phyloP scores from a whole-genome alignment of 2,329 filamentous ascomycete genomes.

The Hymenoscyphus infarciens region DNA sequence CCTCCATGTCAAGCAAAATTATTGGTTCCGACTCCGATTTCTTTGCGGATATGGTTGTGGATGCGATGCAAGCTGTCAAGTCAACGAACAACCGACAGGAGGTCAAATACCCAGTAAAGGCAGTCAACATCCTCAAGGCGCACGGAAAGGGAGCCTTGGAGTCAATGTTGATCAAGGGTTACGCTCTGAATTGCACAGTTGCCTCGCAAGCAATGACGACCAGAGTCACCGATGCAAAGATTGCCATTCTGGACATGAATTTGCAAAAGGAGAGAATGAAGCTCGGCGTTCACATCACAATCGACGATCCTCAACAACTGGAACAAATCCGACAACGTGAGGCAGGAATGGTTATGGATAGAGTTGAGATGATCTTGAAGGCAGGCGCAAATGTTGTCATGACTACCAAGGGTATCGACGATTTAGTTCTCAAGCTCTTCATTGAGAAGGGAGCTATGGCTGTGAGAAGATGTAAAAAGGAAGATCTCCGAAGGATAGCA shows the following conservation, averaged over 20 bases:
- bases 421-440: constrained; percentile 90
- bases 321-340: constrained; percentile 96
- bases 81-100: constrained; percentile 86
- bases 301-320: constrained; percentile 94
- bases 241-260: constrained; percentile 96
- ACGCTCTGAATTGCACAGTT: constrained; percentile 97
- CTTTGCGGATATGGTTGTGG: constrained; percentile 95
- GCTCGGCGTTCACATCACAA: constrained; percentile 94
- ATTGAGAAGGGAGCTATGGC: constrained; percentile 94
- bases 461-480: constrained; percentile 95
- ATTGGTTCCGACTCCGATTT: constrained; percentile 95
- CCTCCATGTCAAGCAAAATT: constrained; percentile 99
- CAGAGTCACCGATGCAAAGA: constrained; percentile 87
- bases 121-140: constrained; percentile 97
- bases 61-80: constrained; percentile 94
- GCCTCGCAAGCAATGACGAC: constrained; percentile 98
- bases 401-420: constrained; percentile 98
- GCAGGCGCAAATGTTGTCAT: constrained; percentile 93
- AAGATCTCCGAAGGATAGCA: constrained; percentile 91
- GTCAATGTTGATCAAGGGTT: constrained; percentile 89
- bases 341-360: constrained; percentile 86
- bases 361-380: constrained; percentile 96
- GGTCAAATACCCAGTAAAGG: constrained; percentile 96
- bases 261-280: constrained; percentile 99
- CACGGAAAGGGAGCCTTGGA: constrained; percentile 91